Evolutionary conservation across 345 rosid species (phyloP), one percentile per base, ranked within the genome.

Genomic region (Corchorus olitorius): DNA sequence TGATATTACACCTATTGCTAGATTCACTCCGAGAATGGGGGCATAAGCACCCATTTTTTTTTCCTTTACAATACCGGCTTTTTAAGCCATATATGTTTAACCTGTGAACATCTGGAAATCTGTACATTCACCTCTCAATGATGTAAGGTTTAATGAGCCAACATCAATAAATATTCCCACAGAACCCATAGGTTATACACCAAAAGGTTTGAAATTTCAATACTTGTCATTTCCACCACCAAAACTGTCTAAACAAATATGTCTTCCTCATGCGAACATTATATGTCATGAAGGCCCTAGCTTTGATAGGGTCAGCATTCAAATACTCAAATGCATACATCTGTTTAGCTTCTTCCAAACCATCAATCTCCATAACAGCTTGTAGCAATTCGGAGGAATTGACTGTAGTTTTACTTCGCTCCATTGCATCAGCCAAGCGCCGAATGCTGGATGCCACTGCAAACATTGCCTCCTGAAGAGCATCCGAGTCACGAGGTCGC

Each of bases 251-350:
- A 72, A 84, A 93, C 79, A 93, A 80, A 81, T 88, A 93, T 19
- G 87, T 69, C 79, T 86, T 93, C 81, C 96, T 82, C 97, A 93
- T 91, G 70, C 96, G 88, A 70, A 67, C 76, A 82, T 89, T 78
- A 73, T 93, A 89, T 19, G 96, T 87, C 96, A 93, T 75, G 87
- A 93, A 91, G 33, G 96, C 97, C 79, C 97, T 83, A 46, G 97
- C 96, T 86, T 93, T 93, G 62, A 91, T 82, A 70, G 96, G 97
- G 72, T 91, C 96, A 7, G 89, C 94, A 73, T 93, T 93, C 81
- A 93, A 84, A 83, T 84, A 89, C 87, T 93, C 97, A 67, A 93
- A 93, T 48, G 94, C 97, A 75, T 91, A 91, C 97, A 93, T 93
- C 81, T 93, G 90, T 82, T 88, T 93, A 11, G 87, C 89, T 78